Base-by-base conservation (phyloP, 352 stramenopile genomes). In the Albugo laibachii region DNA sequence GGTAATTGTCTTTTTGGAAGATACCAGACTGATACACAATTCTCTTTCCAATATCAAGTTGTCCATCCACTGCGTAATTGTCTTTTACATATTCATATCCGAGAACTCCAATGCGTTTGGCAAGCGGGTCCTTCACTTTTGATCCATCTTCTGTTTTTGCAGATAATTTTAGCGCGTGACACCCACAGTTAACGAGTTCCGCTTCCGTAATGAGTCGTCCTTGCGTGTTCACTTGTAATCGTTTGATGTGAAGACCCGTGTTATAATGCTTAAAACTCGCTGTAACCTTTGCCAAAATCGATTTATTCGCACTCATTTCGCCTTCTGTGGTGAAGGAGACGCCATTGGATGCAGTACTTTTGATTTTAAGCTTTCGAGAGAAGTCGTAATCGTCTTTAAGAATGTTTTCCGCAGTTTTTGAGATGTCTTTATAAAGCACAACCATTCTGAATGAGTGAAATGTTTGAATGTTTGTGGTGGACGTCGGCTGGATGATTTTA, bases 281-380 rank as follows among this genome's bases (percentile, higher is more conserved):
- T 46, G 70, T 67, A 47, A 88, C 58, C 69, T 88, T 88, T 52
- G 67, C 75, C 18, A 84, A 57, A 59, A 88, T 88, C 46, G 68
- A 73, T 66, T 88, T 88, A 67, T 85, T 84, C 62, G 56, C 61
- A 59, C 53, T 73, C 53, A 88, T 64, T 41, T 68, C 63, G 46
- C 79, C 79, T 59, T 92, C 79, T 18, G 79, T 92, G 41, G 79
- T 89, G 61, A 92, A 92, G 15, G 63, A 59, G 35, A 85, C 72
- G 48, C 72, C 72, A 53, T 84, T 82, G 3, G 69, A 58, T 18
- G 71, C 68, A 57, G 78, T 92, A 58, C 66, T 92, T 66, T 88
- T 92, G 69, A 92, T 69, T 66, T 92, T 92, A 52, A 92, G 69
- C 79, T 92, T 92, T 60, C 79, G 79, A 45, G 68, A 83, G 65